Conservation (phyloP, 2,329 filamentous ascomycete genomes). For the Apiospora rasikravindrae region DNA sequence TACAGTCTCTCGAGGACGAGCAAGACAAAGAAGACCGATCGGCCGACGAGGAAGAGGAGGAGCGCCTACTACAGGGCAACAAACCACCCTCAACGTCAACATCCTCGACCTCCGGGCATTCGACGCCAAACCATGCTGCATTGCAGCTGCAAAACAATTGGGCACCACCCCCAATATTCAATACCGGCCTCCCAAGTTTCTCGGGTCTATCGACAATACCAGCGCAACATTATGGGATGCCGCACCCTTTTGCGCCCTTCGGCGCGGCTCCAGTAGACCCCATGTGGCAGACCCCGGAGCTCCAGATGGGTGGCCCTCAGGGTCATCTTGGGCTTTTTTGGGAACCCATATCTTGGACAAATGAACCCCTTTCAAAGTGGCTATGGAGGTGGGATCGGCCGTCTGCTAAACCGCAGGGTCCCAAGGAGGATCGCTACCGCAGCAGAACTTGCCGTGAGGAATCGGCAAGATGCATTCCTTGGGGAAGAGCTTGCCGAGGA, state of each 20-base stretch:
- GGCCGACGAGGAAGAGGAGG: constrained; percentile 42
- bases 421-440: constrained; percentile 6
- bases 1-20: constrained; percentile 56
- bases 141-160: constrained; percentile 22
- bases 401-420: not conserved
- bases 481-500: not conserved
- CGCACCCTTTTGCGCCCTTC: constrained; percentile 28
- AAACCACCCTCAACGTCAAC: not conserved
- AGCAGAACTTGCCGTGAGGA: constrained; percentile 19
- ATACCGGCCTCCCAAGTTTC: constrained; percentile 24
- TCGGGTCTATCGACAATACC: constrained; percentile 31
- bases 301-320: constrained; percentile 28
- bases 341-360: not conserved
- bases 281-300: constrained; percentile 44
- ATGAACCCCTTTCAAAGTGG: not conserved
- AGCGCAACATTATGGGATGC: constrained; percentile 27
- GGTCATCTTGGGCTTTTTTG: not conserved
- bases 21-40: constrained; percentile 44
- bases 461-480: not conserved
- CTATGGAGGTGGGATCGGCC: not conserved
- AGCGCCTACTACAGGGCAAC: constrained; percentile 40
- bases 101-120: not conserved
- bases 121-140: constrained; percentile 15
- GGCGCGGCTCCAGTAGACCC: constrained; percentile 38
- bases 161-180: constrained; percentile 19